Evolutionary conservation across 2,329 filamentous ascomycete genomes (phyloP), one percentile per base, ranked within the genome.

Genomic region (Colletotrichum godetiae): DNA sequence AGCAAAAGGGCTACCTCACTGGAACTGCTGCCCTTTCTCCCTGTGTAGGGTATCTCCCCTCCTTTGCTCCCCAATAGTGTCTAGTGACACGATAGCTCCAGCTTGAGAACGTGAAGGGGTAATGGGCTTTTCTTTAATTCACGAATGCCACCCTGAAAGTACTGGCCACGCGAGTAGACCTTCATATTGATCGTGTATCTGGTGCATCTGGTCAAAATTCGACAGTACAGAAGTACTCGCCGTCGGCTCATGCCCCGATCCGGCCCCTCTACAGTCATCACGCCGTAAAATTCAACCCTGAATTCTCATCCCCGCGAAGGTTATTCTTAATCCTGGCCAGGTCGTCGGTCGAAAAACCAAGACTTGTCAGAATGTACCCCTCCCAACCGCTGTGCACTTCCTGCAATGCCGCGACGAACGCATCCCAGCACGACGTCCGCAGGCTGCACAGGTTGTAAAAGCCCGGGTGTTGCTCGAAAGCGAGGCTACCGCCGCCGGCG

Each of bases 381-480:
- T 86, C 84, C 77, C 86, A 89, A 3, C 87, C 86, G 24, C 86
- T 87, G 67, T 87, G 86, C 70, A 84, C 77, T 42, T 81, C 79
- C 69, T 84, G 76, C 12, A 89, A 79, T 2, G 78, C 85, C n/a
- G 81, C 80, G 33, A 84, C 76, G 67, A 90, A 88, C 0, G 83
- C 84, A 12, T 82, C 73, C 84, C 87, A 90, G 75, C 83, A 87
- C 13, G 79, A 77, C 19, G 80, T 81, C 37, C 81, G 83, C 76
- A 89, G 76, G 73, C 80, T 86, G 72, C 83, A 78, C 57, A 89
- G 78, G 77, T 88, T 88, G 72, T 81, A 78, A 76, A 90, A 88
- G 2, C 88, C 88, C 0, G 87, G 86, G 1, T 81, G 76, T 0
- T 81, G 76, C 3, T 68, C 52, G 10, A 58, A 31, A 24, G 7